Evolutionary conservation across 2,329 filamentous ascomycete genomes (phyloP), one percentile per base, ranked within the genome.

Genomic region (Paecilomyces variotii): DNA sequence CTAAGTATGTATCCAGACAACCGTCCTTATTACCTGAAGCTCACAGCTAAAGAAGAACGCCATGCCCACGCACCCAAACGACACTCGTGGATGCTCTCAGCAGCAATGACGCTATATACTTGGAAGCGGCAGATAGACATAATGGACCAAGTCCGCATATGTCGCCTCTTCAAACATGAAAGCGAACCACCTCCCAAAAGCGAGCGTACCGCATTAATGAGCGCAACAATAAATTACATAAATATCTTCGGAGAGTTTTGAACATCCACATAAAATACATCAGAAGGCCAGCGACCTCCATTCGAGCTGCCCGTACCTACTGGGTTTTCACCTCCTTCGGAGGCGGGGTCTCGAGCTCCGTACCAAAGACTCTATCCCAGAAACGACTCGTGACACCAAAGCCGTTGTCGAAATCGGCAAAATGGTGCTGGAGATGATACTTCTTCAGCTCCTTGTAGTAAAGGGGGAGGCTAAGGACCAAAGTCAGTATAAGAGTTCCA

Each of bases 371-470:
- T 55, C 78, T 79, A 74, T 99, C 94, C 94, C 94, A 99, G 81
- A 99, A 96, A 64, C 87, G 86, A 80, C 89, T 97, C 32, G 93
- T 97, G 56, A 99, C 93, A 58, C 94, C 94, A 67, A 97, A 99
- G 56, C 94, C 94, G 64, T 96, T 93, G 76, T 99, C 89, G 73
- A 95, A 99, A 74, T 99, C 94, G 61, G 94, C 90, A 76, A 97
- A 99, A 78, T 99, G 94, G 73, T 99, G 94, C 72, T 91, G 86
- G 30, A 99, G 86, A 72, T 99, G 94, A 71, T 97, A 96, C 77
- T 96, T 97, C 86, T 99, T 99, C 68, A 97, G 84, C 63, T 86
- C 82, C 76, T 89, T 90, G 79, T 95, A 97, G 83, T 91, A 96
- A 1, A 87, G 78, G 14, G 94, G 94, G 2, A 99, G 85, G 67